Base-by-base conservation (phyloP, 306 rosid species). In the Alnus rubra region DNA sequence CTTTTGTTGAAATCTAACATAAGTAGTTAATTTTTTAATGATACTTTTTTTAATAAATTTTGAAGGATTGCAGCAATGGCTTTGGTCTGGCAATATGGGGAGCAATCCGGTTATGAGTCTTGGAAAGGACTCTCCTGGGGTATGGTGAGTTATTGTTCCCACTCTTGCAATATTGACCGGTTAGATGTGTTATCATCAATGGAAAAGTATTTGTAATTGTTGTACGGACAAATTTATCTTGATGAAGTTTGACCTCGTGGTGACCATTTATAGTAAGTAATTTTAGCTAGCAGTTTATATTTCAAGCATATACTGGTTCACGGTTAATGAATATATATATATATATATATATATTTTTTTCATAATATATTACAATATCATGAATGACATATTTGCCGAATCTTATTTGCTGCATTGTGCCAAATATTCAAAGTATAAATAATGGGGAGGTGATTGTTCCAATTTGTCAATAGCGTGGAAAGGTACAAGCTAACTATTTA, bases 61-160 rank as follows among this genome's bases (percentile, higher is more conserved):
- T 31, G 7, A 81, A 92, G 98, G 99, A 83, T 93, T 53, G 68
- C 88, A 80, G 99, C 98, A 48, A 95, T 95, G 99, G 91, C 86
- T 74, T 90, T 93, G 96, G 98, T 95, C 79, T 95, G 99, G 99
- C 91, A 86, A 71, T 91, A 95, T 42, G 98, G 93, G 7, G 96
- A 95, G 23, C 90, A 87, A 85, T 80, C 99, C 8, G 93, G 91
- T 8, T 78, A 83, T 85, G 76, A 91, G 65, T 81, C 98, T 45
- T 91, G 99, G 99, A 95, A 95, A 81, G 97, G 99, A 19, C 98
- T 95, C 45, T 86, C 99, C 59, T 93, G 98, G 99, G 98, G 93
- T 9, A 95, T 92, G 99, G 99, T 94, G 69, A 80, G 91, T 82
- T 60, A 2, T 30, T 39, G 74, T 67, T 42, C 44, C 59, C 7